Conservation (phyloP, 306 rosid species). For the Sphenostylis stenocarpa region DNA sequence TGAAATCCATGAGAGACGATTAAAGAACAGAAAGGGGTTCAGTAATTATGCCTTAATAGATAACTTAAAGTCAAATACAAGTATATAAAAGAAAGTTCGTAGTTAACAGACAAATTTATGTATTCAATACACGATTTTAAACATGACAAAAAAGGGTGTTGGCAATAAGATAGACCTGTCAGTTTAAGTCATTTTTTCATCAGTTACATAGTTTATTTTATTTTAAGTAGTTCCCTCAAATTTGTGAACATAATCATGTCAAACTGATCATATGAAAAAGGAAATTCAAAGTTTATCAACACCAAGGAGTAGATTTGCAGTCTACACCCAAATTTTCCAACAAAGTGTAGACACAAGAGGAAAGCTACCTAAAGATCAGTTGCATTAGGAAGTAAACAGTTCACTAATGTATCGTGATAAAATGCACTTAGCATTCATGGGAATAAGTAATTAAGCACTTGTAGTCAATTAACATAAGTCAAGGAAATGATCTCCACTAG, state of each 20-base stretch:
- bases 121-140: conserved; percentile 4
- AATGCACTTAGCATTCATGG: neutral
- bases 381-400: neutral
- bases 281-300: neutral
- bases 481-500: neutral
- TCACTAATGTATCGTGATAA: neutral
- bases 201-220: conserved; percentile 1
- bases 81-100: conserved; percentile 4
- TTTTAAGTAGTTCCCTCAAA: neutral
- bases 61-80: neutral
- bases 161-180: neutral
- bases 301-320: neutral
- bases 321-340: neutral
- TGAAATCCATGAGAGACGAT: conserved; percentile 42
- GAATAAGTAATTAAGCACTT: neutral
- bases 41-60: conserved; percentile 30
- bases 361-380: neutral
- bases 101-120: conserved; percentile 3
- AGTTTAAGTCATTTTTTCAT: conserved; percentile 3
- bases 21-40: conserved; percentile 18
- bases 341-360: neutral
- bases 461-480: neutral
- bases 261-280: conserved; percentile 10
- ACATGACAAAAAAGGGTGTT: conserved; percentile 19
- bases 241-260: neutral